These are phyloP conservation scores for Speleostelium caveatum DNA, from an alignment of 78 protist genomes.

Conservation along the genomic window DNA sequence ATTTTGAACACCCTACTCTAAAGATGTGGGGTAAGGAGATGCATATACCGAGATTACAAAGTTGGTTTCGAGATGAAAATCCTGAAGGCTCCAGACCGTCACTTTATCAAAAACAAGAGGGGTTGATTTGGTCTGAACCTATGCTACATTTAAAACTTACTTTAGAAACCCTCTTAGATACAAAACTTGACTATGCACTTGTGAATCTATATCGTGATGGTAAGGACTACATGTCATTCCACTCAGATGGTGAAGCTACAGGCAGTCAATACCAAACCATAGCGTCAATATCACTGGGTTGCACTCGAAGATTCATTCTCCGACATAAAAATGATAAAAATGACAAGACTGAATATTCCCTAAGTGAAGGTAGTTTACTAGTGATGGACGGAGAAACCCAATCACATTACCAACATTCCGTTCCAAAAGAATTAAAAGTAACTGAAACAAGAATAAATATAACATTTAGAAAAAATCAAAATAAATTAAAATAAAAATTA, in stretches of 20 bases:
- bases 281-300: slow-evolving; percentile 50
- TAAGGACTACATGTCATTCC: slow-evolving; percentile 19
- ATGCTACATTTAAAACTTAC: neutral
- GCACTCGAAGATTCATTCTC: slow-evolving; percentile 39
- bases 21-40: no score
- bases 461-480: slow-evolving; percentile 46
- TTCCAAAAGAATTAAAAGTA: slow-evolving; percentile 14
- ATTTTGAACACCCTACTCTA: no score
- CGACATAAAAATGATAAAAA: neutral
- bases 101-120: neutral
- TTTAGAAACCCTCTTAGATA: slow-evolving; percentile 25
- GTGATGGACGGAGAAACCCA: slow-evolving; percentile 30
- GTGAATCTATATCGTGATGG: slow-evolving; percentile 34
- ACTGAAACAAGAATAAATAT: slow-evolving; percentile 22
- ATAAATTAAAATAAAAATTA: no score
- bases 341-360: neutral
- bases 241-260: slow-evolving; percentile 36
- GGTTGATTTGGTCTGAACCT: slow-evolving; percentile 27
- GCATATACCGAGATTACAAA: neutral
- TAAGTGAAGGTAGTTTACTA: slow-evolving; percentile 3
- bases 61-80: neutral
- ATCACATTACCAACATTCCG: neutral
- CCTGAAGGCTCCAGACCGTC: neutral
- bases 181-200: slow-evolving; percentile 17
- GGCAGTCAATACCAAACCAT: neutral